Percentiles rank a stretch among this genome's conserved stretches.
phyloP scores from a whole-genome alignment of 495 filamentous ascomycete species.

The Saxispiralis lemnorum region DNA sequence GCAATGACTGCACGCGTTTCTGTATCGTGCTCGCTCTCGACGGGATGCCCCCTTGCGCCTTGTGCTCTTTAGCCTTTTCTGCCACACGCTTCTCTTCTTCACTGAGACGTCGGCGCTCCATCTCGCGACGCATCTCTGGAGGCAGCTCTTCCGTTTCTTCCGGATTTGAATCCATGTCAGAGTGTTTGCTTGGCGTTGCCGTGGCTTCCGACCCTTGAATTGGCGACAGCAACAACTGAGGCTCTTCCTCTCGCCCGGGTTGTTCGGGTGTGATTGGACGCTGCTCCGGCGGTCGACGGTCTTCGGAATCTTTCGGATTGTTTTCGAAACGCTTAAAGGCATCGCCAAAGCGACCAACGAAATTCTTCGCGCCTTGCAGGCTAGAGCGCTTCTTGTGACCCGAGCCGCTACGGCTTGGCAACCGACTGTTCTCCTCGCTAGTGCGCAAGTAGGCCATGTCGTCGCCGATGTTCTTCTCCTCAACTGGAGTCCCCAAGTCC shows the following conservation, averaged over 20 bases:
- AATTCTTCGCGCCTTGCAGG: conserved; percentile 52
- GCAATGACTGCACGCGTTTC: conserved; percentile 66
- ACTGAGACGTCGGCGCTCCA: conserved; percentile 67
- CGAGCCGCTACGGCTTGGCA: conserved; percentile 1
- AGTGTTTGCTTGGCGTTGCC: conserved; percentile 52
- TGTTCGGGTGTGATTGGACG: conserved; percentile 1
- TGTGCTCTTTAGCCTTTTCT: conserved; percentile 79
- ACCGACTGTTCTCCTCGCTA: conserved; percentile 39
- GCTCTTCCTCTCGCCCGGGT: conserved; percentile 31
- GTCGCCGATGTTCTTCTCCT: conserved; percentile 43
- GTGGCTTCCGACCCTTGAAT: conserved; percentile 63
- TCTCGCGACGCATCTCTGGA: conserved; percentile 77
- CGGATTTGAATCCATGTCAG: conserved; percentile 20
- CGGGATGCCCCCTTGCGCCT: conserved; percentile 31
- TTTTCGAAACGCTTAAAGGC: conserved; percentile 87
- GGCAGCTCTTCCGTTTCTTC: conserved; percentile 55
- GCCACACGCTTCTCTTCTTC: conserved; percentile 88
- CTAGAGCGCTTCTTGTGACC: conserved; percentile 60
- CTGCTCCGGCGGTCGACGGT: not conserved
- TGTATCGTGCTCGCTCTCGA: conserved; percentile 51
- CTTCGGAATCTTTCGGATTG: conserved; percentile 17
- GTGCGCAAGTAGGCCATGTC: conserved; percentile 75
- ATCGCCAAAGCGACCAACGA: conserved; percentile 83
- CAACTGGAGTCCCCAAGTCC: conserved; percentile 8
- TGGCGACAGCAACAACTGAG: conserved; percentile 43